phyloP scores from a whole-genome alignment of 177 flowering plant genomes.

The Vitis hybrid region DNA sequence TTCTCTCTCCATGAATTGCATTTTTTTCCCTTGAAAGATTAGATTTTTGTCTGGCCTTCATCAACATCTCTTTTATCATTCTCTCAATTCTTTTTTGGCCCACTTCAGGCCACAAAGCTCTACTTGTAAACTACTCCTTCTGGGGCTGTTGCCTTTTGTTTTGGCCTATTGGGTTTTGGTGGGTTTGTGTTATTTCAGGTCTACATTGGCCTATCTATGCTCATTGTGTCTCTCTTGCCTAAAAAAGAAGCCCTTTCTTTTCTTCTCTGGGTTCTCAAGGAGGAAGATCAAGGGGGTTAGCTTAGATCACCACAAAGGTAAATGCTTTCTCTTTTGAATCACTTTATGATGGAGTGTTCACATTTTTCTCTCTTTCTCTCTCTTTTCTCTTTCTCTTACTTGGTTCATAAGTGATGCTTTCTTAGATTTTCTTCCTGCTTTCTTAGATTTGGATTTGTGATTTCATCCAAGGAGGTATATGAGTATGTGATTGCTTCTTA shows the following conservation, averaged over 20 bases:
- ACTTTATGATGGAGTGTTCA: slow-evolving; percentile 11
- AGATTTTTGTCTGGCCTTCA: slow-evolving; percentile 30
- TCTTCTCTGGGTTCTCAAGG: slow-evolving; percentile 27
- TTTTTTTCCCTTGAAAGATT: slow-evolving; percentile 18
- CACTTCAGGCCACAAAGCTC: slow-evolving; percentile 21
- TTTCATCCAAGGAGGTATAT: neutral
- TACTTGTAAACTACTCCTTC: slow-evolving; percentile 36
- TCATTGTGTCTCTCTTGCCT: slow-evolving; percentile 26
- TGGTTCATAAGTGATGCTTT: slow-evolving; percentile 33
- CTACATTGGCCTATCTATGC: slow-evolving; percentile 33
- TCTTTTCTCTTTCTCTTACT: slow-evolving; percentile 22
- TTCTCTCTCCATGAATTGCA: slow-evolving; percentile 2
- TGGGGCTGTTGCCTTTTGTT: slow-evolving; percentile 12
- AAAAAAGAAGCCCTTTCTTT: slow-evolving; percentile 19
- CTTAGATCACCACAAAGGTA: slow-evolving; percentile 33
- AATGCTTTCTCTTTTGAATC: slow-evolving; percentile 16
- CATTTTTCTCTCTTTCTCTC: slow-evolving; percentile 9
- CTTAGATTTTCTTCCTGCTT: slow-evolving; percentile 4
- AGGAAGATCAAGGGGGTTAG: slow-evolving; percentile 43
- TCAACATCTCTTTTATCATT: slow-evolving; percentile 13
- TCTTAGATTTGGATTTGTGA: slow-evolving; percentile 3
- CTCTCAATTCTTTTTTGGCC: slow-evolving; percentile 23
- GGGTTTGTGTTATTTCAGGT: slow-evolving; percentile 27
- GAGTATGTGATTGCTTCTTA: neutral
- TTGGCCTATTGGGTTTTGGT: slow-evolving; percentile 26